Evolutionary conservation across 139 green algal genomes (phyloP).

Genomic region (Volvox reticuliferus): DNA sequence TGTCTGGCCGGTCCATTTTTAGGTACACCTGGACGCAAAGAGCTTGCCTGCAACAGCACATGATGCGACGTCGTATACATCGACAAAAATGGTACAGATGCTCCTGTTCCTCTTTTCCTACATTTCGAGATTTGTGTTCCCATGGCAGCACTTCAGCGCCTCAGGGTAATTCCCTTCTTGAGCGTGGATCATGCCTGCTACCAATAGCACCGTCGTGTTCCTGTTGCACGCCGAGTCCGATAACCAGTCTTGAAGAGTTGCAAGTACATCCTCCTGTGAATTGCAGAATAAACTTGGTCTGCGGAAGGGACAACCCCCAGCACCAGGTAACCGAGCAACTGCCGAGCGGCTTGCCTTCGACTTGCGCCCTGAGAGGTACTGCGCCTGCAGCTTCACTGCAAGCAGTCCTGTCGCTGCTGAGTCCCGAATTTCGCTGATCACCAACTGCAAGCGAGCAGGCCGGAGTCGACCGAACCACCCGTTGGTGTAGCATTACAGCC

Average conservation of each 20-base stretch:
- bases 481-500: not conserved
- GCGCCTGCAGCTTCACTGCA: slow-evolving; percentile 92
- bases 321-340: not conserved
- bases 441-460: slow-evolving; percentile 78
- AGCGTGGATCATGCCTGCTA: slow-evolving; percentile 85
- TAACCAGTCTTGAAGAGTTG: slow-evolving; percentile 81
- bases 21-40: slow-evolving; percentile 89
- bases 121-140: slow-evolving; percentile 82
- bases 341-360: slow-evolving; percentile 62
- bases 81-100: no score
- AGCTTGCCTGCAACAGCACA: slow-evolving; percentile 70
- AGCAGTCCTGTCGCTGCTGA: slow-evolving; percentile 82
- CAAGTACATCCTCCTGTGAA: slow-evolving; percentile 73
- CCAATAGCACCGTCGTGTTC: slow-evolving; percentile 87
- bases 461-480: not conserved
- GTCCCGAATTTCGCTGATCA: slow-evolving; percentile 90
- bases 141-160: slow-evolving; percentile 91
- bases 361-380: slow-evolving; percentile 75
- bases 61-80: not conserved
- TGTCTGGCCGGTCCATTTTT: slow-evolving; percentile 93
- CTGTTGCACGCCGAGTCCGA: slow-evolving; percentile 77
- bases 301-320: not conserved
- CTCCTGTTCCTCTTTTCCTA: slow-evolving; percentile 52
- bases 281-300: not conserved
- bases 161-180: slow-evolving; percentile 93